Conservation (phyloP, 2,329 filamentous ascomycete genomes). For the Fusarium torreyae region DNA sequence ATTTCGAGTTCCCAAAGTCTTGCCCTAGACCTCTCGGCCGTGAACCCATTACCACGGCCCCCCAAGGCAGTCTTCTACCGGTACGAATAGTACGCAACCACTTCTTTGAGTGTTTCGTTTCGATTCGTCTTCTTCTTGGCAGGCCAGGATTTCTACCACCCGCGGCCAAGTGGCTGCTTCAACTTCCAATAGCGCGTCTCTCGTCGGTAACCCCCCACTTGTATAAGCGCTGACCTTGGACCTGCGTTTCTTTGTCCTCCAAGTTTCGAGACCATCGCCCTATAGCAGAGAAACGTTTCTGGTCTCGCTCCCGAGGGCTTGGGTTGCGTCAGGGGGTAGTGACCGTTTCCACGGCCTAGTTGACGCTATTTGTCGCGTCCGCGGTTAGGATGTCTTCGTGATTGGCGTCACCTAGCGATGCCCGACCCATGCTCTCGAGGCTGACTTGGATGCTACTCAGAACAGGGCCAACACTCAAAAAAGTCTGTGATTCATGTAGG, state of each 20-base stretch:
- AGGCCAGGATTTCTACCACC: slow-evolving; percentile 14
- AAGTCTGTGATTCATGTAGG: slow-evolving; percentile 31
- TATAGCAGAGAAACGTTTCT: slow-evolving; percentile 23
- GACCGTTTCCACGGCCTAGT: slow-evolving; percentile 20
- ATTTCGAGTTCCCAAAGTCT: slow-evolving; percentile 6
- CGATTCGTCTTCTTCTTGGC: slow-evolving; percentile 22
- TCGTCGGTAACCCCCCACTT: slow-evolving; percentile 38
- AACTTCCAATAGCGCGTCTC: slow-evolving; percentile 42
- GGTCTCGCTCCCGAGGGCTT: slow-evolving; percentile 43
- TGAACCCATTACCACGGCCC: slow-evolving; percentile 22
- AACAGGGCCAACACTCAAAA: slow-evolving; percentile 44
- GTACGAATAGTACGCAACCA: neutral
- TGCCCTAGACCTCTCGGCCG: neutral
- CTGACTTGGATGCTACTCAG: slow-evolving; percentile 39
- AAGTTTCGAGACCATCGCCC: slow-evolving; percentile 16
- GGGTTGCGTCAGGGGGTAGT: slow-evolving; percentile 30
- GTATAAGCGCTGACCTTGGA: slow-evolving; percentile 47
- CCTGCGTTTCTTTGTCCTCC: slow-evolving; percentile 23
- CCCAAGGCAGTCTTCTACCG: slow-evolving; percentile 11
- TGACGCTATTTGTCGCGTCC: slow-evolving; percentile 43
- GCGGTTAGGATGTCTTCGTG: slow-evolving; percentile 46
- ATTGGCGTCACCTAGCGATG: slow-evolving; percentile 48
- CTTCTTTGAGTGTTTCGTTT: slow-evolving; percentile 15
- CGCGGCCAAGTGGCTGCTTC: slow-evolving; percentile 45
- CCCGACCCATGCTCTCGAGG: slow-evolving; percentile 32